Conservation (phyloP, 768 basidiomycete genomes). For the Tulasnella sp. region DNA sequence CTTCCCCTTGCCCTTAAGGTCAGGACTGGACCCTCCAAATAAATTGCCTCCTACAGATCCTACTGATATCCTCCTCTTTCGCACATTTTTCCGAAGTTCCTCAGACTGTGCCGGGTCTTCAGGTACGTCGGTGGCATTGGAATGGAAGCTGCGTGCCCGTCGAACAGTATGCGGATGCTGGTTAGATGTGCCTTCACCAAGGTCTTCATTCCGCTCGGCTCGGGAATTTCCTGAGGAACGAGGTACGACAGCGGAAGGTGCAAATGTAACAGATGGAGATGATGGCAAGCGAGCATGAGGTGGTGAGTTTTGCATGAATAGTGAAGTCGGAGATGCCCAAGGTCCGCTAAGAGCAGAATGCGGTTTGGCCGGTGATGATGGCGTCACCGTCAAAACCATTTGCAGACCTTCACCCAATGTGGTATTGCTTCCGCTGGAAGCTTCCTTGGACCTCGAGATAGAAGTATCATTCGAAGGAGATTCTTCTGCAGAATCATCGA, state of each 20-base stretch:
- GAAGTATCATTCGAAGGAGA: no score
- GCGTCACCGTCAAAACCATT: not conserved
- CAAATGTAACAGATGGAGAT: not conserved
- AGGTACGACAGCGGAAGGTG: not conserved
- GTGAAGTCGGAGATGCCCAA: not conserved
- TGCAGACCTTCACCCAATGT: not conserved
- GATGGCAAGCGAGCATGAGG: not conserved
- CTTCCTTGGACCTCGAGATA: no score
- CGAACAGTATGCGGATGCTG: not conserved
- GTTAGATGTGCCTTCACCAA: not conserved
- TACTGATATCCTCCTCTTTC: not conserved
- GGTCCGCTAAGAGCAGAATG: not conserved
- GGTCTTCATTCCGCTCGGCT: not conserved
- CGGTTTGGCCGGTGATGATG: not conserved
- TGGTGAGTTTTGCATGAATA: not conserved
- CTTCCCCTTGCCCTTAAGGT: constrained; percentile 8
- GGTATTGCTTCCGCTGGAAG: not conserved
- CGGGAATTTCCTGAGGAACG: no score
- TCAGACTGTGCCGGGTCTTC: not conserved
- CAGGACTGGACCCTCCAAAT: not conserved
- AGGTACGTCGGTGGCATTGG: not conserved
- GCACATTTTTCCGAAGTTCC: not conserved
- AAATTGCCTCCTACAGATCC: not conserved
- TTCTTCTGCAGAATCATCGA: not conserved
- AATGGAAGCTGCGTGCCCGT: not conserved